Evolutionary conservation across 1,139 yeast species (phyloP), one percentile per base, ranked within the genome.

Genomic region (Yamadazyma mexicana): DNA sequence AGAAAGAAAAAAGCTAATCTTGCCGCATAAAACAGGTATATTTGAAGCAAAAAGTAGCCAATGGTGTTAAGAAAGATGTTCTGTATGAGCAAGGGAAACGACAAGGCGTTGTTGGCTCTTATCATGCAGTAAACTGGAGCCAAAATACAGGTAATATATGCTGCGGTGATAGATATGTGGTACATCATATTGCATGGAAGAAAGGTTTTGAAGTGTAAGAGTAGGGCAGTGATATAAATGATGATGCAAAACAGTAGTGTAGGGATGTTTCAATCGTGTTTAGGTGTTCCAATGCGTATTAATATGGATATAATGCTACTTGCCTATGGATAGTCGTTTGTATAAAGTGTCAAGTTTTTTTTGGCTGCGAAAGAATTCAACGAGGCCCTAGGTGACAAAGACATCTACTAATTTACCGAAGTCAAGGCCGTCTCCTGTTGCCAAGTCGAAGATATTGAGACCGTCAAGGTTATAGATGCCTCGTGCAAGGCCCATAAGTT

Each of bases 351-450:
- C 6, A 26, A 12, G 12, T 4, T 16, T 16, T 9, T 8, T 28
- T 12, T 16, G 31, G 31, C 31, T 28, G 31, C 31, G 31, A 28
- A 30, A 20, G 8, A 20, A 6, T 8, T 20, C 22, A 20, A 20
- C n/a, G n/a, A n/a, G n/a, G n/a, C 22, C 22, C 33, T 39, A 49
- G 10, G 42, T 43, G 2, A 85, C 89, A 45, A 83, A 76, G 1
- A 87, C 85, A 51, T 85, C 91, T 16, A 86, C 69, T 38, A 85
- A 62, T 45, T 78, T 75, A 1, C 89, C 91, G 54, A 87, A 83
- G 47, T 82, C 91, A 48, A 82, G 70, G 1, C 81, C 78, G 46
- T 85, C 92, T 3, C 92, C 89, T 20, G 81, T 73, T 29, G 58
- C 57, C 9, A 80, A 65, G 53, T 87, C 95, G 38, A 81, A 73